phyloP scores from a whole-genome alignment of 139 green algal species.

The Closterium sp. region DNA sequence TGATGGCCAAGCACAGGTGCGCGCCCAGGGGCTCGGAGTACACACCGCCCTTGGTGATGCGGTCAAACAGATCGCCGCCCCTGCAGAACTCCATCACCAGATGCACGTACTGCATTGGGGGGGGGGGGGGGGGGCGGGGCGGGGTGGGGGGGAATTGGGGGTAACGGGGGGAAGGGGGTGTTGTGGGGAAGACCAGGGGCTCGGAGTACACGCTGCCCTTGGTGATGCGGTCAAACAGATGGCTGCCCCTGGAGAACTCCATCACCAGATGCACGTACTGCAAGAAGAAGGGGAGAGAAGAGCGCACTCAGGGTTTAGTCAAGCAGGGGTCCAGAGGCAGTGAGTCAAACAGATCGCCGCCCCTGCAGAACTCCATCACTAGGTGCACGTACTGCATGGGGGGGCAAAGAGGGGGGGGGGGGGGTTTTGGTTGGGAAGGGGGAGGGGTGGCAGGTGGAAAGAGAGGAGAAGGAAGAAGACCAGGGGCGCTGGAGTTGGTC shows the following conservation, averaged over 20 bases:
- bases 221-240: too few relatives aligned
- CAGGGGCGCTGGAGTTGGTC: too few relatives aligned
- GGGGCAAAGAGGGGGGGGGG: too few relatives aligned
- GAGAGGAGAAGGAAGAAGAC: too few relatives aligned
- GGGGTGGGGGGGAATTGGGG: not conserved
- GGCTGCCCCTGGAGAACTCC: too few relatives aligned
- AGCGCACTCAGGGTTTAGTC: not conserved
- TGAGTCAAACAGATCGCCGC: not conserved
- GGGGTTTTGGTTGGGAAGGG: too few relatives aligned
- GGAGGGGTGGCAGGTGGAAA: too few relatives aligned
- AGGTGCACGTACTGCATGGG: too few relatives aligned
- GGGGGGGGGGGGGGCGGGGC: not conserved
- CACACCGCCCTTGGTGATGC: not conserved
- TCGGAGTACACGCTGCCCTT: not conserved
- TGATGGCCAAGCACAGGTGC: not conserved
- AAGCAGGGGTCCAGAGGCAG: not conserved
- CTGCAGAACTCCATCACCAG: slow-evolving; percentile 1
- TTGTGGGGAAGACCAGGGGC: not conserved
- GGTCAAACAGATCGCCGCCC: not conserved
- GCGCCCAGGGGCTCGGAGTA: not conserved
- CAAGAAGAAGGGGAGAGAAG: not conserved
- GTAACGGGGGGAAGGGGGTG: not conserved
- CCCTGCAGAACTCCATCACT: too few relatives aligned
- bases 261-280: slow-evolving; percentile 69
- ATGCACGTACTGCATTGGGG: slow-evolving; percentile 73